A percentile compares a stretch with the other conserved stretches of the same genome.
Conservation (phyloP, 2,329 filamentous ascomycete genomes). For the Microascus cirrosus region DNA sequence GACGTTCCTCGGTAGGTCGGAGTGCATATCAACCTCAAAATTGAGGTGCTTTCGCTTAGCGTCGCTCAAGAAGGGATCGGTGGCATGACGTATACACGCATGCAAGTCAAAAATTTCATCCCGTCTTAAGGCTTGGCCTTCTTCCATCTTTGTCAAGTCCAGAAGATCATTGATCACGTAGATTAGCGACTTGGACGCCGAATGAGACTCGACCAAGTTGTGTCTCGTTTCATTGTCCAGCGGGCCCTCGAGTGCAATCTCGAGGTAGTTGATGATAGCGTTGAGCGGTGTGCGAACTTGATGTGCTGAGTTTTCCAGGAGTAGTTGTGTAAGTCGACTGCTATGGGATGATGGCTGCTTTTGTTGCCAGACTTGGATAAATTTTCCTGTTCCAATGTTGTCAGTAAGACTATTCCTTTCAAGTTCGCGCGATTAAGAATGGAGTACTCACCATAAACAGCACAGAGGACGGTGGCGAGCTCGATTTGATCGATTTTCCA, state of each 20-base stretch:
- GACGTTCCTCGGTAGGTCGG: constrained; percentile 58
- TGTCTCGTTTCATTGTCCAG: constrained; percentile 77
- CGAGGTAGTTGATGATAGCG: constrained; percentile 88
- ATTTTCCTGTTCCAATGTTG: constrained; percentile 37
- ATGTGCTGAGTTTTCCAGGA: constrained; percentile 82
- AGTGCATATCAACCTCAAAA: constrained; percentile 57
- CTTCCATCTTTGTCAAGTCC: constrained; percentile 79
- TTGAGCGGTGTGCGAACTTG: constrained; percentile 86
- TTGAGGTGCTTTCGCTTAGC: constrained; percentile 63
- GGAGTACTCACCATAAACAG: constrained; percentile 61
- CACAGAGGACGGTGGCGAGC: constrained; percentile 74
- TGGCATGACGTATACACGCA: constrained; percentile 64
- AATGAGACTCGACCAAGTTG: constrained; percentile 74
- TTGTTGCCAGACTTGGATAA: constrained; percentile 88
- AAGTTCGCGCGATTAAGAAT: no score
- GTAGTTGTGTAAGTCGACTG: constrained; percentile 65
- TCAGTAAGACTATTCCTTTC: constrained; percentile 5
- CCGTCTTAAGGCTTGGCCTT: constrained; percentile 67
- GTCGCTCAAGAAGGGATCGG: constrained; percentile 61
- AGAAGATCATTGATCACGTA: constrained; percentile 90
- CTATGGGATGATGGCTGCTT: constrained; percentile 77
- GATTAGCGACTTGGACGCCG: constrained; percentile 82
- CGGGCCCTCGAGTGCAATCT: constrained; percentile 74
- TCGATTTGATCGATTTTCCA: constrained; percentile 87
- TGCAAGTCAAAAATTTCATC: constrained; percentile 69